phyloP scores from a whole-genome alignment of 495 filamentous ascomycete genomes.

The Penicillium longicatenatum region DNA sequence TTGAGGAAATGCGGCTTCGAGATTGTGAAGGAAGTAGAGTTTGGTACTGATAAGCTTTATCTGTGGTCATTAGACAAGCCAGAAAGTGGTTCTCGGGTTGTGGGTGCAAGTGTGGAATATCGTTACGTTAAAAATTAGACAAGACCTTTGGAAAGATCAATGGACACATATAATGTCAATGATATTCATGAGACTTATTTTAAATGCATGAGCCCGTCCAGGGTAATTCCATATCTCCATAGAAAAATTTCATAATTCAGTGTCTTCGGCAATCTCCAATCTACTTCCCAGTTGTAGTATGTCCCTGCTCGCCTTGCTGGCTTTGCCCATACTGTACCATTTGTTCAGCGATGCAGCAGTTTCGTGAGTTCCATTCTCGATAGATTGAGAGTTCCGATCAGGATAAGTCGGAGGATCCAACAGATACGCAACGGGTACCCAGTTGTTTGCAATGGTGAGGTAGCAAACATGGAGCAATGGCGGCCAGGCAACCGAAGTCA shows the following conservation, averaged over 20 bases:
- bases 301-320: not conserved
- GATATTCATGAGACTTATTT: not conserved
- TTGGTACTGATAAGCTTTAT: slow-evolving; percentile 39
- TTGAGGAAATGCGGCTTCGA: slow-evolving; percentile 42
- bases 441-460: slow-evolving; percentile 24
- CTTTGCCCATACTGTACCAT: not conserved
- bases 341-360: not conserved
- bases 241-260: not conserved
- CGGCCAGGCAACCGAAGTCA: slow-evolving; percentile 31
- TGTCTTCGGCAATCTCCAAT: not conserved
- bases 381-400: not conserved
- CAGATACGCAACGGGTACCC: slow-evolving; percentile 33
- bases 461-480: slow-evolving; percentile 32
- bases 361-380: not conserved
- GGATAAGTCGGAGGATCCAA: slow-evolving; percentile 25
- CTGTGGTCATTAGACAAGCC: slow-evolving; percentile 43
- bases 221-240: too few relatives aligned
- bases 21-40: slow-evolving; percentile 25
- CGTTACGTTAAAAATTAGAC: not conserved
- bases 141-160: not conserved
- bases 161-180: not conserved
- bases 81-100: not conserved
- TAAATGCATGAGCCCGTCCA: too few relatives aligned
- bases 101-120: not conserved
- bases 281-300: not conserved